phyloP scores from a whole-genome alignment of 768 basidiomycete species.

The Phaffia australis region DNA sequence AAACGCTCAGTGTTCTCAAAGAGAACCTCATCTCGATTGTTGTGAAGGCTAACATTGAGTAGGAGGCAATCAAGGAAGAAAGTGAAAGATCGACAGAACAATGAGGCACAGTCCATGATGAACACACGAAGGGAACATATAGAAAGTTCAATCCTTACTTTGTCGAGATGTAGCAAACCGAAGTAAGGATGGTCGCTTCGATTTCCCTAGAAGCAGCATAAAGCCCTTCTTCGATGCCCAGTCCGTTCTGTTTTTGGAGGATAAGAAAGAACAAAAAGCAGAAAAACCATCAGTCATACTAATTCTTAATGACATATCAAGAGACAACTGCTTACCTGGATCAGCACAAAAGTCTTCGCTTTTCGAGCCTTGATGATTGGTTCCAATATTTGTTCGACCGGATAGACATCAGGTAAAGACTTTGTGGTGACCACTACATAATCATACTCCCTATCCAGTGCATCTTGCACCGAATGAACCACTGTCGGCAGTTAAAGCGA shows the following conservation, averaged over 20 bases:
- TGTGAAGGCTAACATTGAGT: slow-evolving; percentile 20
- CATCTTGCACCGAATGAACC: slow-evolving; percentile 50
- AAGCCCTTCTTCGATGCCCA: slow-evolving; percentile 58
- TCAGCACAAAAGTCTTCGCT: slow-evolving; percentile 48
- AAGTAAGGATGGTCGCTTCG: slow-evolving; percentile 32
- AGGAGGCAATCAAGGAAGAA: not conserved
- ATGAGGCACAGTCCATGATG: not conserved
- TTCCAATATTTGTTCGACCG: slow-evolving; percentile 49
- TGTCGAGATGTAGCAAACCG: not conserved
- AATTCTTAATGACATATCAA: slow-evolving; percentile 28
- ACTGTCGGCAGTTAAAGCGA: slow-evolving; percentile 39
- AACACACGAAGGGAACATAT: not conserved
- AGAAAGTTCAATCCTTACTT: not conserved
- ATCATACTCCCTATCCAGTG: slow-evolving; percentile 52
- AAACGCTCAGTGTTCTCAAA: slow-evolving; percentile 25
- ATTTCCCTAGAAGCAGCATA: slow-evolving; percentile 42
- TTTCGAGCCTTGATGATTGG: slow-evolving; percentile 32
- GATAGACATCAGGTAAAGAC: slow-evolving; percentile 54
- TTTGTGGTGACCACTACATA: slow-evolving; percentile 62
- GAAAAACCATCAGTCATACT: no score
- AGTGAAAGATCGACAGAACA: not conserved
- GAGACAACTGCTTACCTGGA: slow-evolving; percentile 43
- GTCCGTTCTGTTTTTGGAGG: slow-evolving; percentile 49
- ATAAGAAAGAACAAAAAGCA: slow-evolving; percentile 10
- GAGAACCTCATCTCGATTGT: slow-evolving; percentile 22